Base-by-base conservation (phyloP, 345 rosid genomes). In the Turritis glabra region DNA sequence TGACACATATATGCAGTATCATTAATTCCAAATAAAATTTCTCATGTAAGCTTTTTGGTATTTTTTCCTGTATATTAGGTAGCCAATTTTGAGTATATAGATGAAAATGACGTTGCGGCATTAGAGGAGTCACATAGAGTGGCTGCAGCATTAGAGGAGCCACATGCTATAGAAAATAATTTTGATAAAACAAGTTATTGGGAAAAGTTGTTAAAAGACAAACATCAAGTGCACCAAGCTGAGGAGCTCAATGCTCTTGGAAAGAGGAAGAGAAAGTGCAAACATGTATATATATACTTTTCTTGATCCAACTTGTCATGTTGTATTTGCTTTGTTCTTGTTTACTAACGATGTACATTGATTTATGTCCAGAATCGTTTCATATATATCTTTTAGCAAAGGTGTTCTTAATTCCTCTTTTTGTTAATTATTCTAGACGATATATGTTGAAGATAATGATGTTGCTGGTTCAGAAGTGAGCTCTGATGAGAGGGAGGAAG, bases 231-330 rank as follows among this genome's bases (percentile, higher is more conserved):
- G 83, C 87, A 88, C 12, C 90, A 89, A 77, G 74, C 78, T 48
- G 91, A 85, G 79, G 91, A 90, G 83, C 83, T 77, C 47, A 90
- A 78, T 73, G 74, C 90, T 35, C 79, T 95, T 68, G 99, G 94
- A 48, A 95, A 95, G 74, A 92, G 98, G 69, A 95, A 90, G 79
- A 84, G 98, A 83, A 85, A 76, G 62, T 77, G 92, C 57, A 90
- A 92, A 74, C 89, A 88, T 92, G 98, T 92, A 82, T n/a, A n/a
- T n/a, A n/a, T n/a, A n/a, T 69, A 14, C 30, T 33, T 10, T 44
- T 64, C 26, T 73, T 64, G 44, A 53, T 73, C 21, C 46, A n/a
- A 38, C 70, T 27, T 22, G 9, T 59, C 29, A 43, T 43, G 13
- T 13, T 35, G 38, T 35, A 35, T 9, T 35, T 35, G 38, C 13